Conservation (phyloP, 495 filamentous ascomycete genomes). For the Neurospora pannonica region DNA sequence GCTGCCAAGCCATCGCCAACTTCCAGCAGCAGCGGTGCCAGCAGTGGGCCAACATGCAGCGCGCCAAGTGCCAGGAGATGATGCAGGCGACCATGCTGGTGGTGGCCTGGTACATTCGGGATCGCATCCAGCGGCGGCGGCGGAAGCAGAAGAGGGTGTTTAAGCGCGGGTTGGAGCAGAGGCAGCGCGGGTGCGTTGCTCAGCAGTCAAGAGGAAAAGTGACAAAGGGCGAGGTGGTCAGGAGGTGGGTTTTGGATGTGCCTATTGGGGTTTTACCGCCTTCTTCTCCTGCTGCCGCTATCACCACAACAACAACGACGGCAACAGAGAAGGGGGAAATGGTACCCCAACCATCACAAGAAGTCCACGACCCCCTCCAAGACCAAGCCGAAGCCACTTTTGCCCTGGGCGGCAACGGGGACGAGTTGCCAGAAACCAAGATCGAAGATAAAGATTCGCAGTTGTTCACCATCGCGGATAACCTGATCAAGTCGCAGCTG, state of each 20-base stretch:
- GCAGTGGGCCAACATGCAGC: conserved; percentile 25
- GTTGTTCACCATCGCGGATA: conserved; percentile 21
- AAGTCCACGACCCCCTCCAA: background rate
- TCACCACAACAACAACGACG: background rate
- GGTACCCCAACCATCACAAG: background rate
- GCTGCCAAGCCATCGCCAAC: conserved; percentile 24
- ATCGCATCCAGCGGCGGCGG: conserved; percentile 21
- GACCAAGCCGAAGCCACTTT: conserved; percentile 20
- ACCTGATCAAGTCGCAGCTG: conserved; percentile 27
- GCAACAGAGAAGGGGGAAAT: background rate
- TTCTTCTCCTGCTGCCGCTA: background rate
- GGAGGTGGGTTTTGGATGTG: conserved; percentile 25
- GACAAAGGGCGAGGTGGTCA: conserved; percentile 23
- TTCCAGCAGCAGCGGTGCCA: conserved; percentile 29
- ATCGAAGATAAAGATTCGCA: conserved; percentile 19
- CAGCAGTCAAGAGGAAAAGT: conserved; percentile 2
- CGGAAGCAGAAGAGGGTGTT: conserved; percentile 14
- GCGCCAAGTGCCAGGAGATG: conserved; percentile 28
- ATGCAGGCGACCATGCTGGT: conserved; percentile 27
- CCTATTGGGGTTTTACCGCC: conserved; percentile 6
- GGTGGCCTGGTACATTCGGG: conserved; percentile 29
- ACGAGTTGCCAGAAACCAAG: background rate
- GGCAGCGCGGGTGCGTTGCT: background rate
- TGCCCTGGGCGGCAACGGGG: conserved; percentile 18
- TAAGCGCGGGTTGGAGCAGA: conserved; percentile 12